phyloP scores from a whole-genome alignment of 805 yeast genomes.

The Yamadazyma paraphyllophila region DNA sequence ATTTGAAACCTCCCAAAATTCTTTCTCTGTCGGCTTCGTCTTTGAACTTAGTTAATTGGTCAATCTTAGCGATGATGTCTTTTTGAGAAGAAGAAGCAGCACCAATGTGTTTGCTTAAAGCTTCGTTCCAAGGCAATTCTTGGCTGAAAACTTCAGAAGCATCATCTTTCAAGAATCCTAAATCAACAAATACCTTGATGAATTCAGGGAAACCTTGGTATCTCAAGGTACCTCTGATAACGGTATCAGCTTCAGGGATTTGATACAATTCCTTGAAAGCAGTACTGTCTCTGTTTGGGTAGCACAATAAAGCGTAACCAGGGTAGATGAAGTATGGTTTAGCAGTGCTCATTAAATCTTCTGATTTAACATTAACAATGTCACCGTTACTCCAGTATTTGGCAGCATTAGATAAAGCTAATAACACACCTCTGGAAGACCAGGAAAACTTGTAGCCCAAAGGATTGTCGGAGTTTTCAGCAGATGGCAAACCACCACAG shows the following conservation, averaged over 20 bases:
- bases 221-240: slow-evolving; percentile 95
- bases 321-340: slow-evolving; percentile 95
- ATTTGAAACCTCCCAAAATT: slow-evolving; percentile 82
- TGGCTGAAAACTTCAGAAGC: slow-evolving; percentile 56
- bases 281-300: slow-evolving; percentile 98
- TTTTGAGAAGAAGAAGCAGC: slow-evolving; percentile 66
- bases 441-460: slow-evolving; percentile 98
- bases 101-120: slow-evolving; percentile 71
- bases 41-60: slow-evolving; percentile 76
- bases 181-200: slow-evolving; percentile 89
- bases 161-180: slow-evolving; percentile 86
- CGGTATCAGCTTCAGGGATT: slow-evolving; percentile 97
- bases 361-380: slow-evolving; percentile 74
- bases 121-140: slow-evolving; percentile 81
- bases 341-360: slow-evolving; percentile 92
- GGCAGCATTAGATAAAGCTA: slow-evolving; percentile 93
- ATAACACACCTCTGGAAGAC: slow-evolving; percentile 97
- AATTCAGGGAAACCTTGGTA: slow-evolving; percentile 99
- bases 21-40: slow-evolving; percentile 79
- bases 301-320: slow-evolving; percentile 90
- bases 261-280: slow-evolving; percentile 85
- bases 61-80: slow-evolving; percentile 75
- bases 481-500: slow-evolving; percentile 99
- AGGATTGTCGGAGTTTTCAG: slow-evolving; percentile 96
- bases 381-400: slow-evolving; percentile 85